Evolutionary conservation across 2,329 filamentous ascomycete species (phyloP).

Genomic region (Penicillium griseofulvum): DNA sequence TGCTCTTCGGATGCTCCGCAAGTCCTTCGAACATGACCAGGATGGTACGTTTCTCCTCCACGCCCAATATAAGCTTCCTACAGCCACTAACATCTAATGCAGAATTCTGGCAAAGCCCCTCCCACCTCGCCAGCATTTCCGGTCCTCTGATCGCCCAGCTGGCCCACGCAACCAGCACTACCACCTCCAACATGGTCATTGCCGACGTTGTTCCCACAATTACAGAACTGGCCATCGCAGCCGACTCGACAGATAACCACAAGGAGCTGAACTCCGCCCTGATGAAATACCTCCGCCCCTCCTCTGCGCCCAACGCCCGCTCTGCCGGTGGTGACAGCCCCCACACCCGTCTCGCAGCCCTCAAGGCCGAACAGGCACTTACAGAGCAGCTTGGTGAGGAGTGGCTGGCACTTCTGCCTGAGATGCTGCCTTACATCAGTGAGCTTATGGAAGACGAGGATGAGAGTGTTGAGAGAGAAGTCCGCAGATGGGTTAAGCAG

Average conservation of each 20-base stretch:
- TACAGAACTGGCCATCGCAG: slow-evolving; percentile 73
- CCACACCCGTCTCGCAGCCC: slow-evolving; percentile 72
- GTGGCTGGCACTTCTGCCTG: slow-evolving; percentile 84
- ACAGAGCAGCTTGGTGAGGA: slow-evolving; percentile 84
- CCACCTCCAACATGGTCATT: slow-evolving; percentile 47
- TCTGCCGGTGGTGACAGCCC: slow-evolving; percentile 55
- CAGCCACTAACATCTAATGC: slow-evolving; percentile 10
- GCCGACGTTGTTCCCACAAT: slow-evolving; percentile 68
- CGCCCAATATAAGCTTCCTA: neutral
- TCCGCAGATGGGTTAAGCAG: slow-evolving; percentile 81
- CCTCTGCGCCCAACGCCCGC: slow-evolving; percentile 36
- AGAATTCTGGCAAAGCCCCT: slow-evolving; percentile 90
- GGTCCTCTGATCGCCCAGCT: slow-evolving; percentile 69
- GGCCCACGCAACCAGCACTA: slow-evolving; percentile 40
- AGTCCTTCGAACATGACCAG: slow-evolving; percentile 83
- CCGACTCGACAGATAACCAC: slow-evolving; percentile 83
- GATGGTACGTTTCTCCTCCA: slow-evolving; percentile 53
- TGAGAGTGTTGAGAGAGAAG: slow-evolving; percentile 86
- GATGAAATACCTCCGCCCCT: slow-evolving; percentile 70
- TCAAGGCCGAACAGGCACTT: slow-evolving; percentile 76
- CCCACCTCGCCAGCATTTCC: slow-evolving; percentile 75
- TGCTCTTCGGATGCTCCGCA: slow-evolving; percentile 68
- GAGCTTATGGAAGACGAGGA: slow-evolving; percentile 96
- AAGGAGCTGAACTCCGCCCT: slow-evolving; percentile 81
- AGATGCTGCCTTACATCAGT: slow-evolving; percentile 95